Conservation (phyloP, 495 filamentous ascomycete genomes). For the Durotheca rogersii region DNA sequence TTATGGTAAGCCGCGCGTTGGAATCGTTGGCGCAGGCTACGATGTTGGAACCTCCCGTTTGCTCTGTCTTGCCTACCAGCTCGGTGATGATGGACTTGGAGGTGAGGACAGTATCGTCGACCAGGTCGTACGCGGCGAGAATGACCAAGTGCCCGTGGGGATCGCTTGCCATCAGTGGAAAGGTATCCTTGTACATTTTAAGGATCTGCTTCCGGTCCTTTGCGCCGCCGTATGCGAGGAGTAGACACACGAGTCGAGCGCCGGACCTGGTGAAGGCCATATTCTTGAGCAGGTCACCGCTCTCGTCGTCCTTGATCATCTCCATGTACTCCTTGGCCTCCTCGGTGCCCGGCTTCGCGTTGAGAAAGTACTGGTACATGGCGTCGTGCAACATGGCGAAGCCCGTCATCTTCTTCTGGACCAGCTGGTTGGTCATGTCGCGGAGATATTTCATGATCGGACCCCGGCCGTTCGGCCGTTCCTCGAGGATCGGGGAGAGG, state of each 20-base stretch:
- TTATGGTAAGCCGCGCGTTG: slow-evolving; percentile 71
- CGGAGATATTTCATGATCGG: slow-evolving; percentile 82
- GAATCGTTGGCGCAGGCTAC: slow-evolving; percentile 63
- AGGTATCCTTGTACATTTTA: slow-evolving; percentile 79
- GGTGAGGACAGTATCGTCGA: slow-evolving; percentile 90
- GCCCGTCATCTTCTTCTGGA: slow-evolving; percentile 92
- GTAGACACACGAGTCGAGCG: slow-evolving; percentile 73
- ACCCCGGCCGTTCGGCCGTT: slow-evolving; percentile 77
- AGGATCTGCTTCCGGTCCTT: slow-evolving; percentile 92
- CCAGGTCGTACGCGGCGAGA: slow-evolving; percentile 79
- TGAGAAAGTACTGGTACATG: slow-evolving; percentile 94
- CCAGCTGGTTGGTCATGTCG: slow-evolving; percentile 81
- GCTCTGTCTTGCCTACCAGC: slow-evolving; percentile 66
- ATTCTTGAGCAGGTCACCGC: slow-evolving; percentile 85
- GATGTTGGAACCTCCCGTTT: slow-evolving; percentile 62
- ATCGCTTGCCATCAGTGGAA: slow-evolving; percentile 80
- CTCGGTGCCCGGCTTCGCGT: slow-evolving; percentile 68
- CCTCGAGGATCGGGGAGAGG: slow-evolving; percentile 69
- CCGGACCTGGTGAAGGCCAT: slow-evolving; percentile 93
- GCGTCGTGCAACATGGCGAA: slow-evolving; percentile 97
- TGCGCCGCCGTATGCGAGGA: slow-evolving; percentile 77
- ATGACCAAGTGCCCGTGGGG: slow-evolving; percentile 75
- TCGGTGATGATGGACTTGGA: slow-evolving; percentile 82
- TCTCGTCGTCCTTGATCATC: slow-evolving; percentile 84
- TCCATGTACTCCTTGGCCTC: slow-evolving; percentile 88